Evolutionary conservation across 2,329 filamentous ascomycete species (phyloP).

Genomic region (Neofusicoccum cordaticola): DNA sequence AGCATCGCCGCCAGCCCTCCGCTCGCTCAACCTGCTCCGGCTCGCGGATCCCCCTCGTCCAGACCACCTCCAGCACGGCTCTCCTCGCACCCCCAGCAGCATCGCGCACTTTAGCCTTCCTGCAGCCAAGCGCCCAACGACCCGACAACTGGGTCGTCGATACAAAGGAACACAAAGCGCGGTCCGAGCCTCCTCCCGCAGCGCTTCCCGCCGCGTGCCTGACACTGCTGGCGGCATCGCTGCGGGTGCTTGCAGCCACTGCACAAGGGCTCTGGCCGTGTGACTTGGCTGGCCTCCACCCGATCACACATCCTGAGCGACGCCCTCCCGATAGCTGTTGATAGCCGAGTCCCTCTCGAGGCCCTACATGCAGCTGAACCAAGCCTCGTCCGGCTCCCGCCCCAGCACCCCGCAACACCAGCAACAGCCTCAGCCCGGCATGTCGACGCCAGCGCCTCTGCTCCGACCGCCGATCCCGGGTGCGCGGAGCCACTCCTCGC

Average conservation of each 20-base stretch:
- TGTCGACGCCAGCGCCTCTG: slow-evolving; percentile 75
- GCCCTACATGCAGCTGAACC: slow-evolving; percentile 13
- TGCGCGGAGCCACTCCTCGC: slow-evolving; percentile 53
- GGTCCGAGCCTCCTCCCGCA: slow-evolving; percentile 11
- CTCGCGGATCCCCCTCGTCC: not conserved
- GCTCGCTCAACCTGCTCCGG: not conserved
- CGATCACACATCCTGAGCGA: not conserved
- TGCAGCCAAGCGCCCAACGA: slow-evolving; percentile 16
- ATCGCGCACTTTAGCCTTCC: not conserved
- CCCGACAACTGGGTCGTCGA: not conserved
- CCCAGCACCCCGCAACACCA: slow-evolving; percentile 15
- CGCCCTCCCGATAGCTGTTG: not conserved
- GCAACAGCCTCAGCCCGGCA: slow-evolving; percentile 35
- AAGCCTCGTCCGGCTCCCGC: slow-evolving; percentile 4
- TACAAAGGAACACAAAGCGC: slow-evolving; percentile 9
- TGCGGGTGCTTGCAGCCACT: slow-evolving; percentile 17
- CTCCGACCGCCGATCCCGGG: slow-evolving; percentile 81
- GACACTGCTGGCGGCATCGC: slow-evolving; percentile 8
- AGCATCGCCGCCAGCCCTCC: not conserved
- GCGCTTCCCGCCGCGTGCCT: slow-evolving; percentile 9
- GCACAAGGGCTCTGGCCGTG: slow-evolving; percentile 13
- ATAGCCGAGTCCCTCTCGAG: not conserved
- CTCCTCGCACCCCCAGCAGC: slow-evolving; percentile 3
- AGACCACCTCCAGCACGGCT: slow-evolving; percentile 1
- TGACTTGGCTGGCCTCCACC: not conserved